A percentile compares a stretch with the other conserved stretches of the same genome.
These are phyloP conservation scores for Stenogyne calaminthoides DNA, from an alignment of 305 asterid species.

Conservation along the genomic window DNA sequence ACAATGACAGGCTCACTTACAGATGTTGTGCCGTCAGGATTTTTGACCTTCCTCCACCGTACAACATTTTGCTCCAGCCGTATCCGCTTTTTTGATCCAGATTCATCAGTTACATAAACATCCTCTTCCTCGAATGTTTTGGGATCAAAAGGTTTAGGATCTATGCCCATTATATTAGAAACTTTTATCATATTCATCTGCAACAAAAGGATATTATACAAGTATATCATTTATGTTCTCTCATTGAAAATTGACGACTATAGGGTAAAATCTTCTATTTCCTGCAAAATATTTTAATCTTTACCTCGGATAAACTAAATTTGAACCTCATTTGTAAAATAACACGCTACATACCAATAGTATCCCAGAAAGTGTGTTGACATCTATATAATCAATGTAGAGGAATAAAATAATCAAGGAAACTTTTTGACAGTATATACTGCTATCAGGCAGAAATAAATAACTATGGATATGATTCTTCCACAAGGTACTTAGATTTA, in stretches of 20 bases:
- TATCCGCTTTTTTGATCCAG: slow-evolving; percentile 85
- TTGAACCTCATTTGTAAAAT: neutral
- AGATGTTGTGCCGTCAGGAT: slow-evolving; percentile 70
- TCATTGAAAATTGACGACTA: neutral
- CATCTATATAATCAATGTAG: neutral
- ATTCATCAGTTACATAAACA: slow-evolving; percentile 83
- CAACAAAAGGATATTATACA: slow-evolving; percentile 35
- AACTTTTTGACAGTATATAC: neutral
- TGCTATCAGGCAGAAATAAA: neutral
- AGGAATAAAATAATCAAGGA: neutral
- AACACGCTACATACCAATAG: neutral
- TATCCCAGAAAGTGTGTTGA: neutral
- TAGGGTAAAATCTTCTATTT: neutral
- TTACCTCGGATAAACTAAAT: neutral
- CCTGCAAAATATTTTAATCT: neutral
- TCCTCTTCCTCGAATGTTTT: slow-evolving; percentile 88
- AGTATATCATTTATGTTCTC: neutral
- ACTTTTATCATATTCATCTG: slow-evolving; percentile 99
- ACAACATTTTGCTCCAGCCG: slow-evolving; percentile 90
- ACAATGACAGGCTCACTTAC: slow-evolving; percentile 58
- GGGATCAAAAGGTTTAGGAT: slow-evolving; percentile 91
- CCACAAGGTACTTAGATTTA: neutral
- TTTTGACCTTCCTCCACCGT: slow-evolving; percentile 88
- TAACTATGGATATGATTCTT: neutral
- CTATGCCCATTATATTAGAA: slow-evolving; percentile 98